phyloP scores from a whole-genome alignment of 495 filamentous ascomycete species.

The Schizothecium vesticola region DNA sequence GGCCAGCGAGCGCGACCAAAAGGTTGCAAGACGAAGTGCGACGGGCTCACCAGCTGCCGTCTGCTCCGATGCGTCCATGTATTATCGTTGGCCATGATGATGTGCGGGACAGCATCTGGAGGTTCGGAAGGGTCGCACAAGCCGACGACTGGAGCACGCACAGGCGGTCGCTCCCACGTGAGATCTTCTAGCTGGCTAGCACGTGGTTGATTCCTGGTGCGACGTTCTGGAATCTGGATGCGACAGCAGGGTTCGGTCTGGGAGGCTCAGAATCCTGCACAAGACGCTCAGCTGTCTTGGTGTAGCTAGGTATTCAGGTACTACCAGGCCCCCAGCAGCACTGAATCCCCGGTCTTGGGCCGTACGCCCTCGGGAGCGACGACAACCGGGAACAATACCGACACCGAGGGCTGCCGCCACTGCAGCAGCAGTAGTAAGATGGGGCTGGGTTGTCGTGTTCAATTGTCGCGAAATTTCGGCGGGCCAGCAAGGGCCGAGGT shows the following conservation, averaged over 20 bases:
- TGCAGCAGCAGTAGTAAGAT: background rate
- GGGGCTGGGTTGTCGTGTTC: background rate
- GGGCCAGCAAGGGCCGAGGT: background rate
- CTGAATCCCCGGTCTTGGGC: background rate
- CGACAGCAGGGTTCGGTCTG: background rate
- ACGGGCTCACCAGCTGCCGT: background rate
- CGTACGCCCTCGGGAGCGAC: background rate
- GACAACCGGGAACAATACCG: background rate
- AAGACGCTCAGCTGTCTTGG: background rate
- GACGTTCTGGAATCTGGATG: background rate
- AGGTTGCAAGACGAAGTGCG: background rate
- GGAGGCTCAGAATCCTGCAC: background rate
- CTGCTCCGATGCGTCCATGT: background rate
- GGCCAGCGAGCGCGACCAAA: background rate
- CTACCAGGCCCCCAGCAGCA: background rate
- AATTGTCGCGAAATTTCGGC: background rate
- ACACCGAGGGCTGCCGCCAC: background rate
- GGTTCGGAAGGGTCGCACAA: background rate
- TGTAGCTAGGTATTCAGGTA: background rate
- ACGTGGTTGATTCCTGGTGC: background rate
- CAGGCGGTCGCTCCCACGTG: background rate
- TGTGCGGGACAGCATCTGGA: background rate
- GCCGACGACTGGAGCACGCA: background rate
- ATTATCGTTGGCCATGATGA: background rate
- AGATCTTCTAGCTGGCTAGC: background rate